Conservation (phyloP, 2,329 filamentous ascomycete species). For the Venturia effusa region DNA sequence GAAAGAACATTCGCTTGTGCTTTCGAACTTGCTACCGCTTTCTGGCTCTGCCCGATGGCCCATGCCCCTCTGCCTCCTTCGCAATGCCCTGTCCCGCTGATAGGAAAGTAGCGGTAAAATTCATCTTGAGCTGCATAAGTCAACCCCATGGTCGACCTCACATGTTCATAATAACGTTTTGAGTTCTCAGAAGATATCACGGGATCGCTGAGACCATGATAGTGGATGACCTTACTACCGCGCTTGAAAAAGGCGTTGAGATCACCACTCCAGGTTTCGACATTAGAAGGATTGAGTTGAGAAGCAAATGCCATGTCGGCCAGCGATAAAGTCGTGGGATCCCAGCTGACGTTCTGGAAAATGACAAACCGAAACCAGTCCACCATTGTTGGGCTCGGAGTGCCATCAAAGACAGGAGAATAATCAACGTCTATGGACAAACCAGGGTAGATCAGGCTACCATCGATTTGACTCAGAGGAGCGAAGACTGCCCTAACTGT, state of each 20-base stretch:
- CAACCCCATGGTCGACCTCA: background rate
- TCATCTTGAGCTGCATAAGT: slow-evolving; percentile 6
- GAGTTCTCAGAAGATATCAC: slow-evolving; percentile 5
- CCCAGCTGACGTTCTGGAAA: background rate
- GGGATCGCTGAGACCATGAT: slow-evolving; percentile 6
- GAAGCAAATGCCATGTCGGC: background rate
- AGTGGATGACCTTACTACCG: slow-evolving; percentile 5
- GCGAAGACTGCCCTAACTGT: background rate
- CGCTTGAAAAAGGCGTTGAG: slow-evolving; percentile 9
- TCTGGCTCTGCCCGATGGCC: slow-evolving; percentile 1
- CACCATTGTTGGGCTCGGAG: background rate
- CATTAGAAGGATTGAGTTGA: slow-evolving; percentile 6
- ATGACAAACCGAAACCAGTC: slow-evolving; percentile 11
- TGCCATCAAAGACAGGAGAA: background rate
- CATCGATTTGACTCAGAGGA: background rate
- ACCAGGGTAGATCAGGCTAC: slow-evolving; percentile 9
- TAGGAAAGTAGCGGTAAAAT: slow-evolving; percentile 11
- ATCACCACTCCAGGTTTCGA: slow-evolving; percentile 5
- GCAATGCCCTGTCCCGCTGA: slow-evolving; percentile 10
- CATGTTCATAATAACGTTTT: slow-evolving; percentile 8
- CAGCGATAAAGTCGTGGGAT: background rate
- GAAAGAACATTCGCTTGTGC: slow-evolving; percentile 7
- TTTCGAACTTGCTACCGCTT: background rate
- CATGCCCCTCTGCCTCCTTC: slow-evolving; percentile 2
- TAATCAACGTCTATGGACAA: slow-evolving; percentile 10